These are phyloP conservation scores for Lineolata rhizophorae DNA, from an alignment of 495 filamentous ascomycete genomes.

Conservation along the genomic window DNA sequence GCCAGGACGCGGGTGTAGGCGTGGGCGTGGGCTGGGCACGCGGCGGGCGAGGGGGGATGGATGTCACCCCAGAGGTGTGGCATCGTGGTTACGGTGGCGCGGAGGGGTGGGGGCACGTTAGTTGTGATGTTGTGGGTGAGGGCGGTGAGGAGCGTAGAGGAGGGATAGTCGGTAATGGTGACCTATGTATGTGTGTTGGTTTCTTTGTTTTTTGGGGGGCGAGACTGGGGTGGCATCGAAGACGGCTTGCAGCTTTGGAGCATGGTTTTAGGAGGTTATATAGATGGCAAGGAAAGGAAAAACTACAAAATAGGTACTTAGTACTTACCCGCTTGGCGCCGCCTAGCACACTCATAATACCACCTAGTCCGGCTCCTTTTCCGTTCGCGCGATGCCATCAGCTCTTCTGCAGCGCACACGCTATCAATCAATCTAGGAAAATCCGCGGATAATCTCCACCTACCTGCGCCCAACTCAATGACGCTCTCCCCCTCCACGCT, in stretches of 20 bases:
- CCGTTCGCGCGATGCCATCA: no score
- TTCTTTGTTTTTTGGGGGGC: not conserved
- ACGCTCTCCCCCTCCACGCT: slow-evolving; percentile 28
- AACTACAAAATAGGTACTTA: no score
- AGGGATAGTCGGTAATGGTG: slow-evolving; percentile 61
- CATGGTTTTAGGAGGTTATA: not conserved
- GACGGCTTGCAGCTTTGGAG: not conserved
- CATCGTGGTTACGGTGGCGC: slow-evolving; percentile 22
- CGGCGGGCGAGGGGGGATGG: slow-evolving; percentile 30
- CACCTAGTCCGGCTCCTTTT: slow-evolving; percentile 53
- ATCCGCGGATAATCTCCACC: no score
- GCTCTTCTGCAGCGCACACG: no score
- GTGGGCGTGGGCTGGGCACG: slow-evolving; percentile 21
- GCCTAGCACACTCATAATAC: slow-evolving; percentile 40
- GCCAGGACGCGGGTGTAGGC: slow-evolving; percentile 48
- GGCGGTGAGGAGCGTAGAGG: slow-evolving; percentile 32
- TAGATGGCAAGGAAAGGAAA: no score
- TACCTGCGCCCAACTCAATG: slow-evolving; percentile 40
- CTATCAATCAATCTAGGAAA: no score
- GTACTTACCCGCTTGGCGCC: slow-evolving; percentile 38
- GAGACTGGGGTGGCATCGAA: no score
- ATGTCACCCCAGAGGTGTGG: slow-evolving; percentile 60
- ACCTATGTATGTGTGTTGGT: slow-evolving; percentile 8
- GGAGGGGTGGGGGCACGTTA: slow-evolving; percentile 22
- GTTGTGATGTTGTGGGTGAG: slow-evolving; percentile 36